A percentile compares a stretch with the other conserved stretches of the same genome.
phyloP scores from a whole-genome alignment of 2,329 filamentous ascomycete genomes.

The Mollisiaceae sp. region DNA sequence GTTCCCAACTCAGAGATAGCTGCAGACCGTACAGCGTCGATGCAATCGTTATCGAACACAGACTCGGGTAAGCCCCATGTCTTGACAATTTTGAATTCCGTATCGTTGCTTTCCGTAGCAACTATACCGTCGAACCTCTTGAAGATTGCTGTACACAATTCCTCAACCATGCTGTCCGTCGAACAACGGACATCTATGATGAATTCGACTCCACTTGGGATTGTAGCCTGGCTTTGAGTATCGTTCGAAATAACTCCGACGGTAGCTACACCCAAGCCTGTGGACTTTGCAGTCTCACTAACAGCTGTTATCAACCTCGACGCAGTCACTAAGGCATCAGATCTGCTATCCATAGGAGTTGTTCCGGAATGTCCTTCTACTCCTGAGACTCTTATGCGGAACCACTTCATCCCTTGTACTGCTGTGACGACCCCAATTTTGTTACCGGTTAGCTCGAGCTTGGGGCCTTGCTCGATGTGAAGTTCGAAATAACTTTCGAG shows the following conservation, averaged over 20 bases:
- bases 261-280: conserved; percentile 34
- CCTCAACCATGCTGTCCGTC: conserved; percentile 30
- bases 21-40: conserved; percentile 32
- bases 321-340: conserved; percentile 65
- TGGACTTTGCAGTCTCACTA: conserved; percentile 29
- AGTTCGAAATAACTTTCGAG: conserved; percentile 81
- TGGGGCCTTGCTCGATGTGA: conserved; percentile 74
- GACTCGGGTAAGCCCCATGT: conserved; percentile 36
- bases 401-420: conserved; percentile 71
- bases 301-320: conserved; percentile 34
- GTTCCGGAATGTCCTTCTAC: conserved; percentile 37
- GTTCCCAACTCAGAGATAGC: conserved; percentile 30
- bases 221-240: conserved; percentile 34
- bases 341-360: conserved; percentile 57
- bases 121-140: conserved; percentile 33
- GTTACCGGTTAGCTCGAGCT: conserved; percentile 66
- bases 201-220: conserved; percentile 35
- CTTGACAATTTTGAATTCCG: conserved; percentile 28
- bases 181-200: conserved; percentile 38
- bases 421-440: conserved; percentile 73
- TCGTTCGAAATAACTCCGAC: conserved; percentile 36
- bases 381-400: conserved; percentile 64
- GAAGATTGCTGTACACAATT: conserved; percentile 34
- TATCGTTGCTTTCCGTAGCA: conserved; percentile 28
- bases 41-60: conserved; percentile 33